Base-by-base conservation (phyloP, 2,329 filamentous ascomycete species). In the Fusarium hainanense region DNA sequence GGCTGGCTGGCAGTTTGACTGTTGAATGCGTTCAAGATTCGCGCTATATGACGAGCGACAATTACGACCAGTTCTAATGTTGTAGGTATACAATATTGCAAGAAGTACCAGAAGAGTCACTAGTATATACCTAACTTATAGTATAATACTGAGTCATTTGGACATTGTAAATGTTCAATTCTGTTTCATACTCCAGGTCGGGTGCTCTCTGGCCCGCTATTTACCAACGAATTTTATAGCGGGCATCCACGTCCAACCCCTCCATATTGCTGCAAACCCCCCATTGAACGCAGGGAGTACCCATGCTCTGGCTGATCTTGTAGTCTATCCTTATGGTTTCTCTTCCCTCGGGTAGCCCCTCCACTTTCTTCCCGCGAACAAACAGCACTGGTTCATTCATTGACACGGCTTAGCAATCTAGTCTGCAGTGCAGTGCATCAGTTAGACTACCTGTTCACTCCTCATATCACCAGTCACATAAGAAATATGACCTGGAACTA, bases 401-500 rank as follows among this genome's bases (percentile, higher is more conserved):
- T n/a, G 25, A 20, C 44, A 47, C 32, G 21, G 49, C 34, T 52
- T 42, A 34, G 13, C 49, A 23, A 23, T 42, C 49, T 34, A 52
- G 49, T 52, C 42, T 28, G 49, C 21, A 21, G 23, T 52, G 18
- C 49, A 52, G 23, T 52, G 23, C 34, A 52, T 52, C 49, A 27
- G 23, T 21, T 52, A 28, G 34, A 42, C 49, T 51, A 18, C 23
- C 25, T 7, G 20, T 14, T 28, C 49, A 34, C 47, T 34, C 47
- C 18, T 20, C 25, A 28, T 41, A 28, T 28, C 23, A 42, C 18
- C 27, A 20, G 34, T 42, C 49, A 42, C 41, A 42, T 52, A 52
- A 51, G 54, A 65, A 56, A 63, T 60, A 74, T 74, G 72, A 63
- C 70, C 66, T 64, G 66, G 56, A 25, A 49, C 63, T 56, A 65